Percentiles rank a stretch among this genome's conserved stretches.
These are phyloP conservation scores for Microsporum audouinii DNA, from an alignment of 2,329 filamentous ascomycete species.

Conservation along the genomic window DNA sequence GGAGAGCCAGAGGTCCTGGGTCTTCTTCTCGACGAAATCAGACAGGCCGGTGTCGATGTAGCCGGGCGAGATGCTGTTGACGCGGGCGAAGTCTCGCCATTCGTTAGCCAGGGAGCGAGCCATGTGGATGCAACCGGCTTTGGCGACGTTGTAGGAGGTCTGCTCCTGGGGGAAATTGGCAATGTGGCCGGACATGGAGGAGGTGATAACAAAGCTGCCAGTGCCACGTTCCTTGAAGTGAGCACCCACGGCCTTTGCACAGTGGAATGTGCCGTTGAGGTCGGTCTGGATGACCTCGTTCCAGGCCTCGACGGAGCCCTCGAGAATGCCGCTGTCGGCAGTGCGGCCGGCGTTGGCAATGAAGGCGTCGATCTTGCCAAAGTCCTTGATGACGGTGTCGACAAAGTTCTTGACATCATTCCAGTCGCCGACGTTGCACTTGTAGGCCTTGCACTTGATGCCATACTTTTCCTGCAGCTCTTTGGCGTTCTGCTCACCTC, in stretches of 20 bases:
- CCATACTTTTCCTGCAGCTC: constrained; percentile 50
- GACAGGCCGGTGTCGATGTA: constrained; percentile 58
- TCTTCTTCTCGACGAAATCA: constrained; percentile 50
- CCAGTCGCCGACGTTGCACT: constrained; percentile 50
- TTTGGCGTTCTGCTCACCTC: constrained; percentile 55
- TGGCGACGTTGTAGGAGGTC: constrained; percentile 53
- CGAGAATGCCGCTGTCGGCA: constrained; percentile 56
- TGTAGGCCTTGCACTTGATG: constrained; percentile 57
- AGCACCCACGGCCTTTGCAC: constrained; percentile 74
- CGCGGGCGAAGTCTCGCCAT: constrained; percentile 57
- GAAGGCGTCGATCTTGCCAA: constrained; percentile 57
- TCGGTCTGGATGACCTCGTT: constrained; percentile 76
- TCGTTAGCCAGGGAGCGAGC: constrained; percentile 55
- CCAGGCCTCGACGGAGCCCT: constrained; percentile 58
- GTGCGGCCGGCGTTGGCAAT: constrained; percentile 62
- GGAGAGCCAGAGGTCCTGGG: constrained; percentile 41
- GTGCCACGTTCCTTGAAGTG: constrained; percentile 59
- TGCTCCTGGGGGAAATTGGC: constrained; percentile 53
- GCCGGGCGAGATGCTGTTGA: constrained; percentile 57
- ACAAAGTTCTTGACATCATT: constrained; percentile 47
- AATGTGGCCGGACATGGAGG: constrained; percentile 49
- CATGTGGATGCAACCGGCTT: constrained; percentile 56
- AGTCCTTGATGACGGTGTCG: constrained; percentile 51
- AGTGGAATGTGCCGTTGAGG: constrained; percentile 74
- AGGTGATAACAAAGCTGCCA: constrained; percentile 55